These are phyloP conservation scores for Chimonanthus praecox DNA, from an alignment of 164 flowering plant species.

Conservation along the genomic window DNA sequence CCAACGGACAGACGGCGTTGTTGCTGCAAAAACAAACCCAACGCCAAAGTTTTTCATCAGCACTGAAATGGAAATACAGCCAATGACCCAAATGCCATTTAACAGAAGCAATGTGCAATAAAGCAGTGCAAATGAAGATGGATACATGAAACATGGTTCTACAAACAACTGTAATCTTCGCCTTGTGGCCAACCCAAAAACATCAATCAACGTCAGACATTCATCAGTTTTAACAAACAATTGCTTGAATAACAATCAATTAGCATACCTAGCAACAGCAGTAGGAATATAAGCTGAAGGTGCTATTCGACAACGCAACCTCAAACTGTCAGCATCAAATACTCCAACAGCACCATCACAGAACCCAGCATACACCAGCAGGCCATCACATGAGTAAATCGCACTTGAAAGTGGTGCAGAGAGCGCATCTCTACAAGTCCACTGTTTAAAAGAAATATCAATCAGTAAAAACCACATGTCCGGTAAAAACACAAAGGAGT, in stretches of 20 bases:
- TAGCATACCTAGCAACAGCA: conserved; percentile 33
- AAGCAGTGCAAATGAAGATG: background rate
- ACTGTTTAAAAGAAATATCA: conserved; percentile 28
- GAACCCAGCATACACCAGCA: conserved; percentile 48
- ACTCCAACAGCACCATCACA: conserved; percentile 70
- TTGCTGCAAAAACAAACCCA: conserved; percentile 22
- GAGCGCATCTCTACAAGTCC: conserved; percentile 52
- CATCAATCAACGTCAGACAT: background rate
- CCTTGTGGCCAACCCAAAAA: background rate
- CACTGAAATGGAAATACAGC: background rate
- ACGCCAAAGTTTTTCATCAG: background rate
- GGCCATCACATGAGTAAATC: conserved; percentile 62
- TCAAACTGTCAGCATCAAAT: conserved; percentile 55
- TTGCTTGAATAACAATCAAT: background rate
- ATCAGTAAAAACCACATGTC: background rate
- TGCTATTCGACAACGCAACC: conserved; percentile 63
- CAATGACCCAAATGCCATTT: background rate
- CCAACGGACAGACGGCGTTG: conserved; percentile 37
- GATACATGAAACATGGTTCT: background rate
- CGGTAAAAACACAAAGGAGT: background rate
- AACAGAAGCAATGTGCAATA: background rate
- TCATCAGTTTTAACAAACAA: background rate
- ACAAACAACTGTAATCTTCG: background rate
- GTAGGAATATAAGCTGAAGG: conserved; percentile 52
- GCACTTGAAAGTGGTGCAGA: conserved; percentile 66